phyloP scores from a whole-genome alignment of 257 asterid genomes.

The Gardenia jasminoides region DNA sequence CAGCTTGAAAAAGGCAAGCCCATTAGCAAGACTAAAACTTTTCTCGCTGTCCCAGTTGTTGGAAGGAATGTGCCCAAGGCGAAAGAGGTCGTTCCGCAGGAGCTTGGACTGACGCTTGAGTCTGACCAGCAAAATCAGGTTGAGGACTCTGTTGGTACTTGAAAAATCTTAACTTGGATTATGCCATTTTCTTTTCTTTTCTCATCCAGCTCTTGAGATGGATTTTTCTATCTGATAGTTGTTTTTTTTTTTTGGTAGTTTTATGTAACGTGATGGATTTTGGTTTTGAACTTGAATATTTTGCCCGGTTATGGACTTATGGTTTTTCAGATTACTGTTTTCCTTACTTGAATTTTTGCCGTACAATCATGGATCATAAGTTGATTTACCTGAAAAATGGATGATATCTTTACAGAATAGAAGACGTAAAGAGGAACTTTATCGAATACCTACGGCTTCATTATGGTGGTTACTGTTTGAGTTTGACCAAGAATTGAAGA shows the following conservation, averaged over 20 bases:
- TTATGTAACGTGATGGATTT: conserved; percentile 14
- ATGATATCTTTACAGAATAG: not conserved
- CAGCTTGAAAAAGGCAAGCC: conserved; percentile 80
- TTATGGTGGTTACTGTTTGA: too few species aligned
- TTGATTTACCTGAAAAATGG: not conserved
- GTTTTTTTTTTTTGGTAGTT: not conserved
- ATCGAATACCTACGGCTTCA: too few species aligned
- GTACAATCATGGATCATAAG: not conserved
- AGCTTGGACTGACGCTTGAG: conserved; percentile 32
- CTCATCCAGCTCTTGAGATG: not conserved
- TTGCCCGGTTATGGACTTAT: not conserved
- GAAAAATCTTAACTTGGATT: not conserved
- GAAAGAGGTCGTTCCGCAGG: conserved; percentile 24
- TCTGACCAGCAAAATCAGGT: conserved; percentile 16
- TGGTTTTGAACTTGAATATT: not conserved
- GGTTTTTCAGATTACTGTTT: not conserved
- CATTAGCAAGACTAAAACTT: conserved; percentile 77
- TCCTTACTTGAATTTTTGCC: not conserved
- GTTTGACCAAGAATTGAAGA: not conserved
- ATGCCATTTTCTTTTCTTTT: not conserved
- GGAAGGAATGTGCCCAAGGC: conserved; percentile 29
- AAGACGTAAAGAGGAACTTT: not conserved
- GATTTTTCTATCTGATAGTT: not conserved
- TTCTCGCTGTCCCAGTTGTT: conserved; percentile 60
- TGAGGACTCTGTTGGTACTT: conserved; percentile 14